Percentiles rank a stretch among this genome's conserved stretches.
These are phyloP conservation scores for Alopecurus myosuroides DNA, from an alignment of 176 grass and related monocot genomes.

Conservation along the genomic window DNA sequence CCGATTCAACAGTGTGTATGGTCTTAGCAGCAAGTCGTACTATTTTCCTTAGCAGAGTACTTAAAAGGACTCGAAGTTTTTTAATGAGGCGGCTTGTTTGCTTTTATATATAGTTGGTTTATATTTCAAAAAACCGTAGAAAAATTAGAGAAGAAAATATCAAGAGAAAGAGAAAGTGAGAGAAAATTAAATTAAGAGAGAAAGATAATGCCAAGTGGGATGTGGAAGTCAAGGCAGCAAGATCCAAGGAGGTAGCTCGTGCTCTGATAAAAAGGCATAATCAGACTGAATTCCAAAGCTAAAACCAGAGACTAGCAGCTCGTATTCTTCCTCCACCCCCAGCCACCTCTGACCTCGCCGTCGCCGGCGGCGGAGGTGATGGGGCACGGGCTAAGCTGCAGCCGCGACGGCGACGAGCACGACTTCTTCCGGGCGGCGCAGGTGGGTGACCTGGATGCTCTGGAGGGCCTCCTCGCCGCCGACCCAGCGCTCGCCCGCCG, in stretches of 20 bases:
- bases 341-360: not conserved
- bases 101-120: too few species aligned
- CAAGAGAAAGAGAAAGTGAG: not conserved
- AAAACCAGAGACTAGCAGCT: not conserved
- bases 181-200: not conserved
- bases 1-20: too few species aligned
- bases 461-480: conserved; percentile 17
- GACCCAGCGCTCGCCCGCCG: conserved; percentile 32
- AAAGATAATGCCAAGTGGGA: not conserved
- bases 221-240: not conserved
- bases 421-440: conserved; percentile 59
- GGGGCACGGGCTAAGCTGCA: conserved; percentile 64
- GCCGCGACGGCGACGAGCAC: conserved; percentile 37
- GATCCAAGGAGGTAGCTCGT: not conserved
- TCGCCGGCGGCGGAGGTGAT: conserved; percentile 6
- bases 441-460: conserved; percentile 33
- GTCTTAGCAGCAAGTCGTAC: too few species aligned
- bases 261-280: not conserved
- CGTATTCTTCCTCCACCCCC: not conserved
- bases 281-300: not conserved
- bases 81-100: too few species aligned
- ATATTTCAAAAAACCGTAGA: not conserved
- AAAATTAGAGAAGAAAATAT: not conserved
- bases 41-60: too few species aligned
- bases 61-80: too few species aligned